Base-by-base conservation (phyloP, 2,329 filamentous ascomycete genomes). In the Microascus cirrosus region DNA sequence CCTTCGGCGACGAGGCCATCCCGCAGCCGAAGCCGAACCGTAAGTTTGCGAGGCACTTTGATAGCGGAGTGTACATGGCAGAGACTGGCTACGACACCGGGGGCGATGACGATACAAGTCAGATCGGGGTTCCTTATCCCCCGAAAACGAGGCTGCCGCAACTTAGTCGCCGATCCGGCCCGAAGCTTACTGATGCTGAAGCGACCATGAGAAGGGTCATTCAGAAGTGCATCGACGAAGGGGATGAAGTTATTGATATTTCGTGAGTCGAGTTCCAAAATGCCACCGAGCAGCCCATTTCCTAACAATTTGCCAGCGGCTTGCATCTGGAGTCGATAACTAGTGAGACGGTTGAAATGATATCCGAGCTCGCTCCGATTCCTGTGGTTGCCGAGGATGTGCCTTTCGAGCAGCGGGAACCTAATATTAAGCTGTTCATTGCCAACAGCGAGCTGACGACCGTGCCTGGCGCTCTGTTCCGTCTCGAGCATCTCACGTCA, bases 31-130 rank as follows among this genome's bases (percentile, higher is more conserved):
- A 72, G 64, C 67, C 67, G 15, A 84, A 79, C 67, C 75, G 82
- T 45, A 74, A 74, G 15, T 73, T 87, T 57, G 72, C 76, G 63
- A 76, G 83, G 56, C 81, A 86, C 62, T 72, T 80, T 59, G 87
- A 90, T 69, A 89, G 85, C 67, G 85, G 84, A 55, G 79, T 90
- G 2, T 90, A 79, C 70, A 77, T 90, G 72, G 82, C 78, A 3
- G 86, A 87, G 59, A 70, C 53, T 15, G 45, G 45, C 13, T 53
- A 59, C 34, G 53, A 58, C 2, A 25, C 12, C 15, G 20, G 51
- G 2, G 12, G 25, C n/a, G 53, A 55, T 7, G 57, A 45, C 25
- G 57, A 52, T 10, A 3, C 32, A 8, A 51, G 15, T 10, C 28
- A 45, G 22, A 20, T 13, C 36, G 28, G n/a, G 11, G 10, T 25